Evolutionary conservation across 1,284 basidiomycete species (phyloP).

Genomic region (Gymnopus androsaceus): DNA sequence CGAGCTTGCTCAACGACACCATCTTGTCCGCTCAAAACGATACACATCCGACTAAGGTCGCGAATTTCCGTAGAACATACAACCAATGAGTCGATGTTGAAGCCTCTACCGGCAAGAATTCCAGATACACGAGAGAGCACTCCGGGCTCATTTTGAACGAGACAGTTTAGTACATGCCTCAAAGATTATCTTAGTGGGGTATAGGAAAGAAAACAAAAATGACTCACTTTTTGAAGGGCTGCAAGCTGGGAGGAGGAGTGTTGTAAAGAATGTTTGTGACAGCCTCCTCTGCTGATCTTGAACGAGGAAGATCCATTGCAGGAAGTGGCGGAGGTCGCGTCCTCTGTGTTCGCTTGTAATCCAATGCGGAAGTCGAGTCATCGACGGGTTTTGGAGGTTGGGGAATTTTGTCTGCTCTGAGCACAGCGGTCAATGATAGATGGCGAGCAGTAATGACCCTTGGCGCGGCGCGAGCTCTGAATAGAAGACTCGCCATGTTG

Average conservation of each 20-base stretch:
- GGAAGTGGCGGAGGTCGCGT: conserved; percentile 78
- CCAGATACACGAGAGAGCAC: conserved; percentile 97
- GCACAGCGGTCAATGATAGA: conserved; percentile 38
- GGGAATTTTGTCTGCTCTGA: conserved; percentile 53
- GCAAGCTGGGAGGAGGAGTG: conserved; percentile 88
- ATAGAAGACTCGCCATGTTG: conserved; percentile 17
- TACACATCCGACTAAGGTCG: conserved; percentile 97
- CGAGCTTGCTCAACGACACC: conserved; percentile 97
- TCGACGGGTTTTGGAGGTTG: conserved; percentile 74
- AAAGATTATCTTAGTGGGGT: conserved; percentile 19
- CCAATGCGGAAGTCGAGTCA: conserved; percentile 91
- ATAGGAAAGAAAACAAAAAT: not conserved
- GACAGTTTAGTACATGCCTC: conserved; percentile 95
- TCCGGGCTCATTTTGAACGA: conserved; percentile 99
- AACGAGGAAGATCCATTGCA: conserved; percentile 70
- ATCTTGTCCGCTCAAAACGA: conserved; percentile 95
- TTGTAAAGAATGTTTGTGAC: conserved; percentile 97
- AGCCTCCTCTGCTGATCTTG: conserved; percentile 87
- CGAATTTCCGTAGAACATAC: conserved; percentile 98
- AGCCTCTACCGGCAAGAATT: conserved; percentile 94
- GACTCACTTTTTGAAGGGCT: conserved; percentile 91
- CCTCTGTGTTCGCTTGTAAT: conserved; percentile 84
- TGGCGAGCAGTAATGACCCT: conserved; percentile 26
- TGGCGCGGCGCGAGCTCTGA: conserved; percentile 11
- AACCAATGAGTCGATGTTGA: conserved; percentile 99